Evolutionary conservation across 139 green algal species (phyloP).

Genomic region (Tetradesmus obliquus): DNA sequence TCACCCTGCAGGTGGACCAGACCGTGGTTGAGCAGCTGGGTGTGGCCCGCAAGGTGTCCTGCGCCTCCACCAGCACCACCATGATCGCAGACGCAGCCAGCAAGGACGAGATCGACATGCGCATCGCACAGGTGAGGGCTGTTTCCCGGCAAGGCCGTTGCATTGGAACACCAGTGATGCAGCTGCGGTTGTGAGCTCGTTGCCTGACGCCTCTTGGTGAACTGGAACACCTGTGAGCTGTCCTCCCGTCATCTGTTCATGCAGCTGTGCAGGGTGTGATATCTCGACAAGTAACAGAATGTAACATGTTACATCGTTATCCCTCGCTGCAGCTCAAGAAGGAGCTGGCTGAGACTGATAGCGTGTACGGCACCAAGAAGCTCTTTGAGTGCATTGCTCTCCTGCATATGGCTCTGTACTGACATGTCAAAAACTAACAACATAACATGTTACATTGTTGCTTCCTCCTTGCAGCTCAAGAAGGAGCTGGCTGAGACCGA

Average conservation of each 20-base stretch:
- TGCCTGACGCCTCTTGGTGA: background rate
- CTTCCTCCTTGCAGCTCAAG: constrained; percentile 77
- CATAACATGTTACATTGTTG: too few relatives aligned
- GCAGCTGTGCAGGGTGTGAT: too few relatives aligned
- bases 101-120: constrained; percentile 97
- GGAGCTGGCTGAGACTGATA: constrained; percentile 96
- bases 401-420: too few relatives aligned
- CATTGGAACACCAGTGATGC: background rate
- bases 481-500: constrained; percentile 97
- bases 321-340: constrained; percentile 84
- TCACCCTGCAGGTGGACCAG: constrained; percentile 66
- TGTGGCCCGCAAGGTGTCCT: constrained; percentile 83
- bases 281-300: background rate
- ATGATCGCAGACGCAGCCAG: constrained; percentile 95
- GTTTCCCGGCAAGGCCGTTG: constrained; percentile 52
- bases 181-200: background rate
- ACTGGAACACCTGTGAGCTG: constrained; percentile 33
- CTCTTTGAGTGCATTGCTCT: constrained; percentile 92
- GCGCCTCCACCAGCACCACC: constrained; percentile 71
- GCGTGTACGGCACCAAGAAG: constrained; percentile 99
- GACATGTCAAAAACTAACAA: background rate
- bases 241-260: too few relatives aligned
- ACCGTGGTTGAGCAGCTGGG: constrained; percentile 93
- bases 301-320: too few relatives aligned
- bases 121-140: constrained; percentile 71